Conservation (phyloP, 2,329 filamentous ascomycete genomes). For the Orbilia javanica region DNA sequence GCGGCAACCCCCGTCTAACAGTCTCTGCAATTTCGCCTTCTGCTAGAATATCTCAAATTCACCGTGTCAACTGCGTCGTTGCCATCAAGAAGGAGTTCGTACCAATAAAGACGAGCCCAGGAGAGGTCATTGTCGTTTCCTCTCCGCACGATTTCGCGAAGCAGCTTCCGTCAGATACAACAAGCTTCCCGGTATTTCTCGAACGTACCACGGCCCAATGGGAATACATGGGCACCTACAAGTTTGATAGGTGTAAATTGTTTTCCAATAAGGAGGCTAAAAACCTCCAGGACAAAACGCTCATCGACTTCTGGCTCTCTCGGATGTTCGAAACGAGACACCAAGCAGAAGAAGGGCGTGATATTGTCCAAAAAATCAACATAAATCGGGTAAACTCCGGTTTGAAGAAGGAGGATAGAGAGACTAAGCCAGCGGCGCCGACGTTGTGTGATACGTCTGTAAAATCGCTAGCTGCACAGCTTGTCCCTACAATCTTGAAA, state of each 20-base stretch:
- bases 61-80: conserved; percentile 10
- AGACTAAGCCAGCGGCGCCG: not conserved
- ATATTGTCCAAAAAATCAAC: not conserved
- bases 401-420: not conserved
- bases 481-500: conserved; percentile 16
- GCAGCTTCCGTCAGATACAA: conserved; percentile 1
- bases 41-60: not conserved
- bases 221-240: conserved; percentile 49
- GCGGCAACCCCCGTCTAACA: conserved; percentile 27
- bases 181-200: conserved; percentile 45
- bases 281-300: not conserved
- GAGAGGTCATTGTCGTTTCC: conserved; percentile 29
- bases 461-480: conserved; percentile 15
- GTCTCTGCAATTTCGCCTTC: conserved; percentile 4
- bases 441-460: not conserved
- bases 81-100: conserved; percentile 17
- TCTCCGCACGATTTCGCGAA: not conserved
- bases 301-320: conserved; percentile 34
- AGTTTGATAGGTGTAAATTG: conserved; percentile 19
- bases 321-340: conserved; percentile 14
- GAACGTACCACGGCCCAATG: conserved; percentile 17
- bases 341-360: not conserved
- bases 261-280: conserved; percentile 28
- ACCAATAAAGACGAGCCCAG: conserved; percentile 3
- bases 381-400: not conserved